Evolutionary conservation across 176 grass and related monocot genomes (phyloP), one percentile per base, ranked within the genome.

Genomic region (Dactylis glomerata): DNA sequence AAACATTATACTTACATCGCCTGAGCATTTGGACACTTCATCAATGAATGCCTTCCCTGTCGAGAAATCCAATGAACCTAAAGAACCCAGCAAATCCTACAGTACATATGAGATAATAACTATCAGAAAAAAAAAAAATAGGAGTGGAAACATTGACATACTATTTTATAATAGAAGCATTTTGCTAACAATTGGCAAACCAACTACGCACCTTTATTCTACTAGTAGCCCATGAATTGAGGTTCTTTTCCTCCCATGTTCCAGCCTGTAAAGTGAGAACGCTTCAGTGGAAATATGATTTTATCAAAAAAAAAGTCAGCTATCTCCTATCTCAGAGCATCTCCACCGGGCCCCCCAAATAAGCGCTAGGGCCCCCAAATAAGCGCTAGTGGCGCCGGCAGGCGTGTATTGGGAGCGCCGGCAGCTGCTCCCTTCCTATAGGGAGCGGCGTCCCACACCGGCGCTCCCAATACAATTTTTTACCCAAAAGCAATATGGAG

Each of bases 221-320:
- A 73, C 79, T 77, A 68, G 51, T 96, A 64, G 96, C 93, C 96
- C 96, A 99, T 88, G 96, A 89, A 89, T 90, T 96, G 22, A 99
- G 91, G 81, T 94, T 99, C 69, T 89, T 99, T 82, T 99, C 96
- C 81, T 96, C 96, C 96, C 96, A 99, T 13, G 96, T 99, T 82
- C 96, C 96, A 86, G 93, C 96, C 96, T 98, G 91, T 36, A 95
- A 70, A 80, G 17, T 56, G 33, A 36, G 4, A 89, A 74, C 17
- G 22, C 12, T 20, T 73, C 54, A 65, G 42, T 8, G 14, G 34
- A 59, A 15, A 14, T 36, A 28, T n/a, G n/a, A n/a, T n/a, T n/a
- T n/a, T n/a, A n/a, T n/a, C n/a, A n/a, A n/a, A n/a, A n/a, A n/a
- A n/a, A n/a, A n/a, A n/a, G n/a, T n/a, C n/a, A n/a, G n/a, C n/a